Evolutionary conservation across 2,329 filamentous ascomycete genomes (phyloP).

Genomic region (Botrytis pseudocinerea): DNA sequence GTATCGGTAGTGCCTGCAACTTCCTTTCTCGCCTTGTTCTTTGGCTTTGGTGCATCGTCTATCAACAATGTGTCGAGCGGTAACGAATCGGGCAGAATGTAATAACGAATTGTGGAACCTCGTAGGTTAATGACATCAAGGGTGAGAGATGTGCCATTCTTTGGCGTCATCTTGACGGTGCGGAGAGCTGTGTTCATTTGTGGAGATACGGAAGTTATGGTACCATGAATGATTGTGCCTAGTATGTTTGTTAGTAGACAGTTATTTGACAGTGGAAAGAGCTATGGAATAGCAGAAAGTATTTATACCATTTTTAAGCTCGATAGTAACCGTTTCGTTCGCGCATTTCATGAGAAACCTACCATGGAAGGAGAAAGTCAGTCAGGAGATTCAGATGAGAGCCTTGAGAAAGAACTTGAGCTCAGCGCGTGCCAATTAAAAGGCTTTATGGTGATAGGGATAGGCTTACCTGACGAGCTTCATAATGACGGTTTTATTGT

Average conservation of each 20-base stretch:
- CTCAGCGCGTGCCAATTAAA: constrained; percentile 48
- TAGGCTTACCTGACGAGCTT: constrained; percentile 88
- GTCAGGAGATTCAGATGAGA: constrained; percentile 42
- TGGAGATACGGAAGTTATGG: constrained; percentile 92
- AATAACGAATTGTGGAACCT: constrained; percentile 93
- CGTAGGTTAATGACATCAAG: constrained; percentile 97
- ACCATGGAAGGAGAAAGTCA: constrained; percentile 38
- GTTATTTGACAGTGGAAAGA: neutral
- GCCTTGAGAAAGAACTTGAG: constrained; percentile 45
- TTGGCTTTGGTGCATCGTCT: constrained; percentile 95
- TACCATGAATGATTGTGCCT: constrained; percentile 96
- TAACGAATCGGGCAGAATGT: constrained; percentile 92
- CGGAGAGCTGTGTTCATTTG: constrained; percentile 98
- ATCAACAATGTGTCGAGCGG: constrained; percentile 93
- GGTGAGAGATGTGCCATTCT: constrained; percentile 80
- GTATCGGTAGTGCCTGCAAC: constrained; percentile 52
- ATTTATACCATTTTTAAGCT: constrained; percentile 88
- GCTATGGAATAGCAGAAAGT: constrained; percentile 5
- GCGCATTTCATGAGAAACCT: constrained; percentile 99
- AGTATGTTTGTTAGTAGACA: constrained; percentile 11
- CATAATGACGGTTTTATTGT: constrained; percentile 59
- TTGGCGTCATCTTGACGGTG: constrained; percentile 93
- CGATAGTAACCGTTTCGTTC: constrained; percentile 97
- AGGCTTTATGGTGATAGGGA: constrained; percentile 31
- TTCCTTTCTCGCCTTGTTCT: constrained; percentile 99